These are phyloP conservation scores for Lipomyces yamanashiensis DNA, from an alignment of 805 yeast genomes.

Conservation along the genomic window DNA sequence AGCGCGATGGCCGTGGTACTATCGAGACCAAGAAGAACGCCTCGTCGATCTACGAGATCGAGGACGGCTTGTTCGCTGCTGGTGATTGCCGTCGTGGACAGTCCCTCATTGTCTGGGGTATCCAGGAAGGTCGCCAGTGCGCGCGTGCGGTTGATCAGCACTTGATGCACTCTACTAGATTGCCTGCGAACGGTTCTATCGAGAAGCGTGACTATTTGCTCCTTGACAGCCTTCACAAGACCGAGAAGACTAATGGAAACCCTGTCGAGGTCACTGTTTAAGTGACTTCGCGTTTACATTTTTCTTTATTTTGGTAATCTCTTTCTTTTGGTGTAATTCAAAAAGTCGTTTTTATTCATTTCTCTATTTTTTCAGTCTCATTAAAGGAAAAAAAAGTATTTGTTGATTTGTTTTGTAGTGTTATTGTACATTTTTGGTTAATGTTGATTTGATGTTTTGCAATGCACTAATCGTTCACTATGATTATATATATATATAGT, in stretches of 20 bases:
- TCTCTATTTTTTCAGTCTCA: neutral
- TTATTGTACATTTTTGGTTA: constrained; percentile 2
- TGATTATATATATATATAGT: neutral
- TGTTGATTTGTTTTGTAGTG: neutral
- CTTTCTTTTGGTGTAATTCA: constrained; percentile 5
- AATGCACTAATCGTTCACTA: neutral
- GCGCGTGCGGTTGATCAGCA: constrained; percentile 88
- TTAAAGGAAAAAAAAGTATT: constrained; percentile 1
- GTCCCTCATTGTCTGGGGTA: constrained; percentile 98
- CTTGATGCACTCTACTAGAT: constrained; percentile 75
- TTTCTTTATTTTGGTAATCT: constrained; percentile 2
- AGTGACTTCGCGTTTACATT: neutral
- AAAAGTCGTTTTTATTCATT: constrained; percentile 3
- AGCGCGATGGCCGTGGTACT: constrained; percentile 84
- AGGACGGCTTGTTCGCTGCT: constrained; percentile 79
- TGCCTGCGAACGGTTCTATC: constrained; percentile 94
- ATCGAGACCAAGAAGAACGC: constrained; percentile 60
- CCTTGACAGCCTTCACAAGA: constrained; percentile 25
- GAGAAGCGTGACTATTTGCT: constrained; percentile 75
- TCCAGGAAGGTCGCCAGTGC: constrained; percentile 98
- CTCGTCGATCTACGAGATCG: constrained; percentile 70
- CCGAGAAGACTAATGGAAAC: constrained; percentile 11
- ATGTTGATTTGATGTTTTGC: constrained; percentile 4
- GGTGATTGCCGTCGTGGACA: constrained; percentile 99
- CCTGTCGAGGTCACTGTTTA: constrained; percentile 30